These are phyloP conservation scores for Pestalotiopsis sp. DNA, from an alignment of 2,329 filamentous ascomycete genomes.

Conservation along the genomic window DNA sequence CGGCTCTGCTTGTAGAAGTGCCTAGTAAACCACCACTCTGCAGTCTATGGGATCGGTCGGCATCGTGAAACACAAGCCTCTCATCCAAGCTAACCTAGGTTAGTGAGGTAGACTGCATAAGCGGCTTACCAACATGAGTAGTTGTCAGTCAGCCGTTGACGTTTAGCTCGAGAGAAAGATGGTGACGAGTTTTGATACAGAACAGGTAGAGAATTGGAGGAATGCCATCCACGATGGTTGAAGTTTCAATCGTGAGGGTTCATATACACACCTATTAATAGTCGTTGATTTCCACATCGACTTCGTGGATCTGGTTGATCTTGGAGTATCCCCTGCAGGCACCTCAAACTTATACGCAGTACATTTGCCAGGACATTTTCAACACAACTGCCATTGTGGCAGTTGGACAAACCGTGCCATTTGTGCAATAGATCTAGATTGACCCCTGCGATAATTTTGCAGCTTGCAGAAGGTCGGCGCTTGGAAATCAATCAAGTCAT, in stretches of 20 bases:
- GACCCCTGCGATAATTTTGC: neutral
- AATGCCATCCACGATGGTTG: no score
- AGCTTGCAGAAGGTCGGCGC: neutral
- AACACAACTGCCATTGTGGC: no score
- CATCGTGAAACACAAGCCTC: neutral
- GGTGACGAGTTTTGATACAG: neutral
- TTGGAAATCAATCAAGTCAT: neutral
- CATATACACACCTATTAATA: neutral
- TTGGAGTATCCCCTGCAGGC: neutral
- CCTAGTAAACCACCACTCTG: neutral
- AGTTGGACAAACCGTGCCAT: no score
- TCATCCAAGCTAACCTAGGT: neutral
- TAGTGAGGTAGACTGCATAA: neutral
- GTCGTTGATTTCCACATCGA: neutral
- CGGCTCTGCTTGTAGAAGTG: neutral
- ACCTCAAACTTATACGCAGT: no score
- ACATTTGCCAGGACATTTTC: no score
- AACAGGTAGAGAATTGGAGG: neutral
- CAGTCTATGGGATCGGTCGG: neutral
- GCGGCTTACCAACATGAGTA: neutral
- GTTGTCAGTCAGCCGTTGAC: neutral
- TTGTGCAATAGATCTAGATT: neutral
- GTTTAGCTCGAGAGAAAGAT: neutral
- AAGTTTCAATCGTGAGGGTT: neutral
- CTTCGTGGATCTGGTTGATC: neutral